Evolutionary conservation across 371 early-diverging fungal genomes (phyloP), one percentile per base, ranked within the genome.

Genomic region (Dinochytrium kinnereticum): DNA sequence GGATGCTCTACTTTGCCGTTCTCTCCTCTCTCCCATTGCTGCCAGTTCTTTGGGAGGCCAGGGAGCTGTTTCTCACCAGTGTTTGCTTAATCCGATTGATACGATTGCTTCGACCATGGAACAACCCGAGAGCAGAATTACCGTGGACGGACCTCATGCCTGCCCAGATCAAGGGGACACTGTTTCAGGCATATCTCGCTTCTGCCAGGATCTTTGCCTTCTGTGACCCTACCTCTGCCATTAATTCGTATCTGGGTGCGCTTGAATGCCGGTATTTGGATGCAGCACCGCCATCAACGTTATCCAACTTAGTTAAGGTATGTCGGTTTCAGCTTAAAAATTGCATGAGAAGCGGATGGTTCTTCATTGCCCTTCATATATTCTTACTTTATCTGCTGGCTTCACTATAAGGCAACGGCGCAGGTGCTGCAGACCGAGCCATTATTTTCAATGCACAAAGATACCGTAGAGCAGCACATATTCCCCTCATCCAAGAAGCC

Each of bases 161-260:
- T 1, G 26, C 36, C 2, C 69, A 70, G 40, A 44, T 74, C 5
- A 44, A 39, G 26, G 75, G 59, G 36, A 74, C 70, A 10, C 38
- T 69, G 51, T 74, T 69, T 64, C 69, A 74, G 31, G 26, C 70
- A 30, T 53, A 49, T 34, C 26, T 69, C 21, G 70, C 51, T 1
- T 39, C 64, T 10, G 75, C 70, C 7, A 59, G 75, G 7, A 69
- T 74, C 28, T 31, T 59, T 2, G 37, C 59, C 26, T 59, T 38
- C 19, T n/a, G 39, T 37, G 59, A 73, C 33, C 61, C 69, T 13
- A 1, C 13, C 31, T 19, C 38, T 10, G 13, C 68, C 13, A 1
- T 68, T 1, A n/a, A 19, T 51, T 49, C 19, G 26, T 73, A 73
- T 37, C 1, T 40, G 0, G 31, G 13, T 10, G 74, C 74, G 13